Evolutionary conservation across 2,329 filamentous ascomycete genomes (phyloP), one percentile per base, ranked within the genome.

Genomic region (Fusarium sp.): DNA sequence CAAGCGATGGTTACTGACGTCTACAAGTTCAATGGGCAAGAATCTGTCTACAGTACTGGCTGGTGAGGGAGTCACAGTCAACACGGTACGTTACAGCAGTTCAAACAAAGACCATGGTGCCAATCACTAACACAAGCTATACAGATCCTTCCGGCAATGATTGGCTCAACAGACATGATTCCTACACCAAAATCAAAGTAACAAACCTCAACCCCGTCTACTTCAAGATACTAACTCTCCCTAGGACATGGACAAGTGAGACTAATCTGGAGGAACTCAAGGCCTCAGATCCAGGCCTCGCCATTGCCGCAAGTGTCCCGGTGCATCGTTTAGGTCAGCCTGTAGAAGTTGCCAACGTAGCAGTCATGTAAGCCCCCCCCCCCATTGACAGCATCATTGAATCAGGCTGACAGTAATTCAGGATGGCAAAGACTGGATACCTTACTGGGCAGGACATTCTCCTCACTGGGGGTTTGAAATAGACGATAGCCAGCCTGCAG

Each of bases 101-200:
- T 3, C 14, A 6, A 13, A n/a, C 6, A 6, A 13, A n/a, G 4
- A 4, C 37, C 2, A 2, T 3, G 2, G 1, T 9, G 0, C 2
- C 2, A 2, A 9, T 8, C 13, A 10, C 36, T 56, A 2, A 61
- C 7, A 2, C 0, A 0, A 9, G 0, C 17, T 25, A 4, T 2
- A 0, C 0, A 55, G 73, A 71, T 76, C 1, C 57, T 71, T 2
- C 73, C 73, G 0, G 73, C 73, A 2, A 75, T 76, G 73, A 76
- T 76, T 23, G 73, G 72, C 0, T 65, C 69, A 11, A 76, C 73
- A 6, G 73, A 72, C 15, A 75, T 76, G 73, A 76, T 76, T 10
- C 71, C 73, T 1, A 68, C 70, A 0, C 73, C 74, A 1, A 71
- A 72, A 14, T 67, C 70, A 37, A 71, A 46, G 73, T 75, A 48